Evolutionary conservation across 148 eudicot species (phyloP).

Genomic region (Spergularia bocconei): DNA sequence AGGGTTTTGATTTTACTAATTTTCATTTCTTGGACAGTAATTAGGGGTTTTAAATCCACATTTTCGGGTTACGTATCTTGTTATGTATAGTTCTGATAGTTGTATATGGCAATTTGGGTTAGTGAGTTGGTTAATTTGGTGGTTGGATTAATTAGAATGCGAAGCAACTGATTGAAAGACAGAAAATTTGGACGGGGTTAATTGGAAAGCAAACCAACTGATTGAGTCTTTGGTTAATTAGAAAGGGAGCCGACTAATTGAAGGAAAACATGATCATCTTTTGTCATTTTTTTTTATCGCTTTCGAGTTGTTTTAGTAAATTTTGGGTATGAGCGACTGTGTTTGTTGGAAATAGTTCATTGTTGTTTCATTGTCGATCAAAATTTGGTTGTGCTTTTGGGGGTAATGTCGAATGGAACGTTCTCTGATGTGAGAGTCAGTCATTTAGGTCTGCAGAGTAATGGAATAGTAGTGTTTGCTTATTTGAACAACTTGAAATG

Average conservation of each 20-base stretch:
- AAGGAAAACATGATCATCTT: background rate
- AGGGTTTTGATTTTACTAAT: background rate
- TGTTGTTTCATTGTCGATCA: background rate
- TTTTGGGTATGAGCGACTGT: background rate
- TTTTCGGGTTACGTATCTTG: background rate
- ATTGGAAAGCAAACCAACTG: too few species aligned
- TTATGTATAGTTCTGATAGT: too few species aligned
- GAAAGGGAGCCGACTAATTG: background rate
- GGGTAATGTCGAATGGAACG: background rate
- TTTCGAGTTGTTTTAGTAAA: background rate
- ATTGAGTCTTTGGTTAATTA: too few species aligned
- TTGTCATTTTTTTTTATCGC: background rate
- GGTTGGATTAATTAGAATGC: too few species aligned
- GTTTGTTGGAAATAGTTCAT: background rate
- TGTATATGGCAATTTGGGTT: too few species aligned
- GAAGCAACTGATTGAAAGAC: too few species aligned
- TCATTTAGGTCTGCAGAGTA: background rate
- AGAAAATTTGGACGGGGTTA: too few species aligned
- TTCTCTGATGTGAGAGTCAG: background rate
- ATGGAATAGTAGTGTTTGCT: conserved; percentile 2
- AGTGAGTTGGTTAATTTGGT: too few species aligned
- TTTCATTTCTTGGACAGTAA: conserved; percentile 7
- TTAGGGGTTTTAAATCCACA: background rate
- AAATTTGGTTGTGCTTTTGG: background rate
- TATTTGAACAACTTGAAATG: conserved; percentile 8